Percentiles rank a stretch among this genome's conserved stretches.
phyloP scores from a whole-genome alignment of 1,284 basidiomycete species.

The Cutaneotrichosporon sp. region DNA sequence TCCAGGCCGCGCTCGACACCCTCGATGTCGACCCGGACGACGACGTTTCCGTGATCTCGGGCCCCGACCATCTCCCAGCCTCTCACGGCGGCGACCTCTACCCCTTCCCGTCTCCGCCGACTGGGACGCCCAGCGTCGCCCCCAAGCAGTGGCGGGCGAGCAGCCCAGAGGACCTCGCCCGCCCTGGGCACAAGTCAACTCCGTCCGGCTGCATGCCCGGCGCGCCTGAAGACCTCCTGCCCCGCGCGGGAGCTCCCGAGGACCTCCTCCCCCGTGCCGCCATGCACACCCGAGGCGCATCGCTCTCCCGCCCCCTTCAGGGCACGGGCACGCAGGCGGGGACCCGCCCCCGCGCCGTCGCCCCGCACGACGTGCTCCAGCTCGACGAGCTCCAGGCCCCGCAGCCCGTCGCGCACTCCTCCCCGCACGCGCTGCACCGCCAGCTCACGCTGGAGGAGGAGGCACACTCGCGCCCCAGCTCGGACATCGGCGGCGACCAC shows the following conservation, averaged over 20 bases:
- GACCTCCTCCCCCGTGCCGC: not conserved
- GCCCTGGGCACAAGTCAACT: not conserved
- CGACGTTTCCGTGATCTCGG: not conserved
- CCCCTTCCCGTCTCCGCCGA: not conserved
- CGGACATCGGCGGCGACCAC: not conserved
- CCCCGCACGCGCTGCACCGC: not conserved
- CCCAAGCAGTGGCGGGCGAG: not conserved
- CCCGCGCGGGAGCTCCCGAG: not conserved
- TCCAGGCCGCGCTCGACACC: slow-evolving; percentile 3
- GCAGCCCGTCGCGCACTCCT: not conserved
- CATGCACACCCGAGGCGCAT: not conserved
- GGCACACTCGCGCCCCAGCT: not conserved
- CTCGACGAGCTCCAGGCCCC: not conserved
- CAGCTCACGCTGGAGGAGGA: not conserved
- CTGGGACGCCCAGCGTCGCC: not conserved
- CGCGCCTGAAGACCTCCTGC: not conserved
- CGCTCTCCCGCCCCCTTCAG: not conserved
- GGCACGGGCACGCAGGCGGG: not conserved
- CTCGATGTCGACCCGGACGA: not conserved
- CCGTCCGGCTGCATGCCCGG: not conserved
- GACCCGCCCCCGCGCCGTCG: not conserved
- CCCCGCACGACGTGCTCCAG: not conserved
- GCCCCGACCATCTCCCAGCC: not conserved
- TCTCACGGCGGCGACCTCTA: not conserved
- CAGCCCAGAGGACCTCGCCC: not conserved